Conservation (phyloP, 2,329 filamentous ascomycete genomes). For the Botryotinia calthae region DNA sequence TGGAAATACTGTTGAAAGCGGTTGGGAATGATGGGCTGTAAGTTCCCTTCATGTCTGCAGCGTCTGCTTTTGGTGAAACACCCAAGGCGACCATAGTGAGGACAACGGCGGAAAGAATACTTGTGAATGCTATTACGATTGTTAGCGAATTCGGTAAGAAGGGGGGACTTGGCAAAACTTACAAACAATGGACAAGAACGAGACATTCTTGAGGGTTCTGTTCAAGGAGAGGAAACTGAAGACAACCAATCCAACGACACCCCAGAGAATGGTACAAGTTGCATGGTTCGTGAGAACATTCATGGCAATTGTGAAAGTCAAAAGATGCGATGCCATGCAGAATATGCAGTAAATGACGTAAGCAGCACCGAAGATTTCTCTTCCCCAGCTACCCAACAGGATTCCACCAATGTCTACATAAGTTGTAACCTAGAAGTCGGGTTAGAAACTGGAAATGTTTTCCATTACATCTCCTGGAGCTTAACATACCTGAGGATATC, state of each 20-base stretch:
- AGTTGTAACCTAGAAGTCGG: constrained; percentile 33
- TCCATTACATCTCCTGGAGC: neutral
- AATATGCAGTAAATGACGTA: constrained; percentile 57
- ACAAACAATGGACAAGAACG: constrained; percentile 54
- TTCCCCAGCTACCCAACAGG: constrained; percentile 44
- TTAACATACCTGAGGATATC: constrained; percentile 47
- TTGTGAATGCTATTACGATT: constrained; percentile 48
- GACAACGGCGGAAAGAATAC: constrained; percentile 53
- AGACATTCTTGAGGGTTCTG: constrained; percentile 54
- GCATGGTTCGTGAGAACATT: constrained; percentile 54
- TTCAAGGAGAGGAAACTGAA: constrained; percentile 53
- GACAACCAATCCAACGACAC: constrained; percentile 49
- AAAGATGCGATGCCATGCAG: constrained; percentile 58
- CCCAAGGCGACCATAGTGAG: constrained; percentile 55
- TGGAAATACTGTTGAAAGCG: constrained; percentile 50
- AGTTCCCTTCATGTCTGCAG: constrained; percentile 39
- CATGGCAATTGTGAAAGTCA: constrained; percentile 58
- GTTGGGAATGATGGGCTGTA: constrained; percentile 42
- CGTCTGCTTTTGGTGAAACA: constrained; percentile 5
- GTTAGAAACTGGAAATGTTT: neutral
- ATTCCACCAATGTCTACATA: constrained; percentile 58
- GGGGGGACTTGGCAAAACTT: constrained; percentile 19
- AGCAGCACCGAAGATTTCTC: constrained; percentile 50
- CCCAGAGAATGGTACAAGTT: constrained; percentile 55
- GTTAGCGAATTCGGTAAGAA: neutral